Percentiles rank a stretch among this genome's conserved stretches.
These are phyloP conservation scores for Syzygium malaccense DNA, from an alignment of 441 rosid genomes.

Conservation along the genomic window DNA sequence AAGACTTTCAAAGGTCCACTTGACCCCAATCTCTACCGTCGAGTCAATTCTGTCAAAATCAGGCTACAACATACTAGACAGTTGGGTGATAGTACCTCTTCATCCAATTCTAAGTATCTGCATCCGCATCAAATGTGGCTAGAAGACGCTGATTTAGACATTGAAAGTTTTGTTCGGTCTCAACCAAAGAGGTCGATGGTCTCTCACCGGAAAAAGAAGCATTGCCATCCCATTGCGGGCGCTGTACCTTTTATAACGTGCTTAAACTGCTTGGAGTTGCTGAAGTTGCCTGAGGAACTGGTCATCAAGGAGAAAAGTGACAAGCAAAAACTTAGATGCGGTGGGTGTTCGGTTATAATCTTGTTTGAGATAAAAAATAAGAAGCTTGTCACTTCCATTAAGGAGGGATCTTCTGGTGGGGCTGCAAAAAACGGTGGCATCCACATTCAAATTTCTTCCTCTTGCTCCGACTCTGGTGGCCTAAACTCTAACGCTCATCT, in stretches of 20 bases:
- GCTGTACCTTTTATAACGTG: conserved; percentile 4
- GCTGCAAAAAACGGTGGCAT: not conserved
- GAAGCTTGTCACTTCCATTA: not conserved
- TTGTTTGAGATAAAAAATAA: not conserved
- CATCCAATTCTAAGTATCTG: not conserved
- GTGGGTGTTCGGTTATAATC: not conserved
- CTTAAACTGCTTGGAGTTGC: conserved; percentile 1
- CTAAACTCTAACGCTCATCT: not conserved
- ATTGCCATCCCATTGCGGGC: not conserved
- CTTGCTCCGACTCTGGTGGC: not conserved
- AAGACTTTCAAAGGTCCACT: not conserved
- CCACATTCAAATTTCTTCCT: not conserved
- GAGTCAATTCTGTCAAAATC: not conserved
- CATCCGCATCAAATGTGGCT: not conserved
- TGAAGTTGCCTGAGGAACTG: not conserved
- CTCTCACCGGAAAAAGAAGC: not conserved
- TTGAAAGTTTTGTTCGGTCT: not conserved
- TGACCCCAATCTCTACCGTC: not conserved
- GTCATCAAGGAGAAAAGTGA: not conserved
- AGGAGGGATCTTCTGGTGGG: not conserved
- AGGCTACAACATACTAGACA: not conserved
- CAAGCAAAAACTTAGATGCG: not conserved
- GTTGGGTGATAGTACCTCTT: not conserved
- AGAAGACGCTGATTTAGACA: not conserved
- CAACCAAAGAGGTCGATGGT: not conserved